A percentile compares a stretch with the other conserved stretches of the same genome.
phyloP scores from a whole-genome alignment of 129 eudicot species.

The Helichrysum umbraculigerum region DNA sequence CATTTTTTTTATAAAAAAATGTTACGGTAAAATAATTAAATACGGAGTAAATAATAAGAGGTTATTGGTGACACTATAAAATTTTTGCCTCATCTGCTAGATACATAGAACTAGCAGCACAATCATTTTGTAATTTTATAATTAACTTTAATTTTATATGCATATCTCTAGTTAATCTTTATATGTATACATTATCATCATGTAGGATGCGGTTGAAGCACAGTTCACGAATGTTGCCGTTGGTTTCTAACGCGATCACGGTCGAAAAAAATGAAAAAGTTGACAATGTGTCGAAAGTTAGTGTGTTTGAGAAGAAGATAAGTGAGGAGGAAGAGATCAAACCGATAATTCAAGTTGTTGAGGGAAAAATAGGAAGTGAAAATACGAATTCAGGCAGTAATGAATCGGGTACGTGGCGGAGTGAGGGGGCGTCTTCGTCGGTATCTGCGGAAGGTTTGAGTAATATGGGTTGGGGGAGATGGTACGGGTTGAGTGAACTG shows the following conservation, averaged over 20 bases:
- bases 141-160: background rate
- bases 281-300: constrained; percentile 15
- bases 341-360: constrained; percentile 38
- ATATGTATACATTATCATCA: background rate
- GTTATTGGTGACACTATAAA: too few relatives aligned
- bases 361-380: constrained; percentile 44
- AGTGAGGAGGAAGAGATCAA: constrained; percentile 29
- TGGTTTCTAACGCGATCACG: constrained; percentile 39
- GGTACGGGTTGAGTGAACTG: constrained; percentile 74
- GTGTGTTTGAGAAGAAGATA: constrained; percentile 28
- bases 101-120: background rate
- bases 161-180: background rate
- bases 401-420: constrained; percentile 55
- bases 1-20: too few relatives aligned
- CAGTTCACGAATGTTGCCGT: constrained; percentile 55
- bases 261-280: constrained; percentile 21
- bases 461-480: constrained; percentile 69
- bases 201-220: constrained; percentile 44
- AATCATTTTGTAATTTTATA: background rate
- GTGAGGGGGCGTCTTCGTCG: constrained; percentile 51
- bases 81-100: too few relatives aligned
- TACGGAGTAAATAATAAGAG: too few relatives aligned
- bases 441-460: constrained; percentile 52
- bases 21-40: too few relatives aligned
- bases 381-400: constrained; percentile 50